phyloP scores from a whole-genome alignment of 257 asterid species.

The Ballota nigra region DNA sequence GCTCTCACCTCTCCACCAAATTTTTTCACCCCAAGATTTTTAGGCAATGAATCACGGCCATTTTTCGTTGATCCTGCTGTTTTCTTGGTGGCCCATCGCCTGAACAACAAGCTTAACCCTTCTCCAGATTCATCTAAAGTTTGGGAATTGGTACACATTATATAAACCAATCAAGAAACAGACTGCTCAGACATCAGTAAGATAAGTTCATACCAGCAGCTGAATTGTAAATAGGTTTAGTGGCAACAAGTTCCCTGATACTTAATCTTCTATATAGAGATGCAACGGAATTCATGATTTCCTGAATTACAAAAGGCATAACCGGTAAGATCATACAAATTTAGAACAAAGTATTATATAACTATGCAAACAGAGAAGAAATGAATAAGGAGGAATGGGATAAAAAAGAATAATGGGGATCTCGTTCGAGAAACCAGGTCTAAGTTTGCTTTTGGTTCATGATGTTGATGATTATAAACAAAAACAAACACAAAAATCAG shows the following conservation, averaged over 20 bases:
- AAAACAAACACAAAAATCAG: neutral
- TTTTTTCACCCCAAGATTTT: constrained; percentile 87
- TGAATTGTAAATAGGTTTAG: constrained; percentile 46
- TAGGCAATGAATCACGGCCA: constrained; percentile 88
- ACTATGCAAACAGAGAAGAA: neutral
- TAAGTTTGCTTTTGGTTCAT: neutral
- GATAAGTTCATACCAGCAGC: constrained; percentile 46
- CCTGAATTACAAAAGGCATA: constrained; percentile 4
- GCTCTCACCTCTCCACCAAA: constrained; percentile 89
- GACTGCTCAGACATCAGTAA: neutral
- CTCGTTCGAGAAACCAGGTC: neutral
- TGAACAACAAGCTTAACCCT: constrained; percentile 71
- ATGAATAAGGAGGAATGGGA: neutral
- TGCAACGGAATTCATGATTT: constrained; percentile 39
- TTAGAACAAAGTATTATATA: neutral
- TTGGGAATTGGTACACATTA: neutral
- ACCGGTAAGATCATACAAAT: neutral
- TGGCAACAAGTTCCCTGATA: constrained; percentile 54
- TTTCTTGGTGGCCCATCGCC: constrained; percentile 93
- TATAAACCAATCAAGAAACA: neutral
- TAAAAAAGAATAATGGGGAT: neutral
- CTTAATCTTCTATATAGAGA: constrained; percentile 52
- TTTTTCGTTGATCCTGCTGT: constrained; percentile 92
- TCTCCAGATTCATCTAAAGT: constrained; percentile 63
- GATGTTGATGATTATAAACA: neutral